phyloP scores from a whole-genome alignment of 768 basidiomycete genomes.

The Austroboletus festivus region DNA sequence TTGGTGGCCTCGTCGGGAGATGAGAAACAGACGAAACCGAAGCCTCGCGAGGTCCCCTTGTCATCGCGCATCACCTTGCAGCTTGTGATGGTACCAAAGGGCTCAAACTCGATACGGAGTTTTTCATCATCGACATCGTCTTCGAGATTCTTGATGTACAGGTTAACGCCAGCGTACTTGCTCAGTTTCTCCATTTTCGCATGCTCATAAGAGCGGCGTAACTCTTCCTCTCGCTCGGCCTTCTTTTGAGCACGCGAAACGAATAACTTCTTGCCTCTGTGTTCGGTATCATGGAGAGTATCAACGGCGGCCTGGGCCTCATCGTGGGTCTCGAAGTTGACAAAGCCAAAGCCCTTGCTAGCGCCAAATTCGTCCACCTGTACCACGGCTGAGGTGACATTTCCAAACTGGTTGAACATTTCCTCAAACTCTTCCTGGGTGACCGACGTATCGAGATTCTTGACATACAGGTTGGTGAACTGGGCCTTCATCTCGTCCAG shows the following conservation, averaged over 20 bases:
- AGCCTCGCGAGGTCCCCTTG: slow-evolving; percentile 88
- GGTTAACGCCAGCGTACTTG: slow-evolving; percentile 98
- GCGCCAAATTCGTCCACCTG: slow-evolving; percentile 83
- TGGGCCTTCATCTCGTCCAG: slow-evolving; percentile 96
- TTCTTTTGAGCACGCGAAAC: slow-evolving; percentile 98
- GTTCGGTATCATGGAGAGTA: slow-evolving; percentile 78
- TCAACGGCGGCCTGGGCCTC: slow-evolving; percentile 91
- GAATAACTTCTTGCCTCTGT: slow-evolving; percentile 86
- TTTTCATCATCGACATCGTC: slow-evolving; percentile 98
- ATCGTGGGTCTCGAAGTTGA: slow-evolving; percentile 93
- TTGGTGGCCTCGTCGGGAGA: slow-evolving; percentile 98
- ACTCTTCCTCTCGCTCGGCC: slow-evolving; percentile 94
- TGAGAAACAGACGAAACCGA: slow-evolving; percentile 99
- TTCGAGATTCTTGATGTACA: slow-evolving; percentile 99
- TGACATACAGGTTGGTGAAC: slow-evolving; percentile 98
- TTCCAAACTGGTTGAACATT: slow-evolving; percentile 75
- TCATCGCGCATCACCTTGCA: slow-evolving; percentile 99
- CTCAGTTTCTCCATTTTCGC: slow-evolving; percentile 95
- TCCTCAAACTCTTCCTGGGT: slow-evolving; percentile 82
- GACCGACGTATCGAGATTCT: slow-evolving; percentile 88
- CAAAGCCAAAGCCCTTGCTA: slow-evolving; percentile 97
- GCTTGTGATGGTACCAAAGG: slow-evolving; percentile 95
- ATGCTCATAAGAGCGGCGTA: slow-evolving; percentile 89
- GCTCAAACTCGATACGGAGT: slow-evolving; percentile 93
- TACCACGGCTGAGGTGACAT: slow-evolving; percentile 85